Evolutionary conservation across 495 filamentous ascomycete species (phyloP).

Genomic region (Tuber brumale): DNA sequence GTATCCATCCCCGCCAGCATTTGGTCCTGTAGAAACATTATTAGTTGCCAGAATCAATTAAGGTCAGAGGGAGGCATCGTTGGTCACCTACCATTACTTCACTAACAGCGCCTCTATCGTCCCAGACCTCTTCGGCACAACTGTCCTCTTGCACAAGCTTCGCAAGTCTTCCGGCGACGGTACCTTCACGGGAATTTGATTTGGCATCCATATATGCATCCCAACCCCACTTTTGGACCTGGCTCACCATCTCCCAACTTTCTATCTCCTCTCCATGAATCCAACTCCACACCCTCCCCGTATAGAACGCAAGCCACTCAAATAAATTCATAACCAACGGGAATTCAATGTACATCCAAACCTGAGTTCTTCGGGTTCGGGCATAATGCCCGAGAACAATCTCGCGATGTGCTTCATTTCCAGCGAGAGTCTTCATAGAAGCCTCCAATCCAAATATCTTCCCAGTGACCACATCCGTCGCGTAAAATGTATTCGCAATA

Average conservation of each 20-base stretch:
- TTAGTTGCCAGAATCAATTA: neutral
- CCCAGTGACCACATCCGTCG: constrained; percentile 11
- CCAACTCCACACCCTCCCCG: neutral
- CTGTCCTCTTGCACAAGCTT: neutral
- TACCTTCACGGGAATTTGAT: neutral
- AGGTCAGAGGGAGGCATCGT: neutral
- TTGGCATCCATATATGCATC: constrained; percentile 10
- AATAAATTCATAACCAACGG: constrained; percentile 4
- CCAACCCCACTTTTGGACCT: constrained; percentile 9
- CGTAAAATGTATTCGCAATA: constrained; percentile 19
- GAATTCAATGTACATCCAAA: constrained; percentile 9
- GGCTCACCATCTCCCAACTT: neutral
- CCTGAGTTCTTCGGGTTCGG: constrained; percentile 2
- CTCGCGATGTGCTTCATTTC: constrained; percentile 9
- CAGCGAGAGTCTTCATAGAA: constrained; percentile 9
- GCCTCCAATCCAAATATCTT: constrained; percentile 17
- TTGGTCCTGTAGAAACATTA: constrained; percentile 7
- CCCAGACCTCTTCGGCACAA: neutral
- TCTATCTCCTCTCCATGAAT: neutral
- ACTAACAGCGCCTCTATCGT: constrained; percentile 3
- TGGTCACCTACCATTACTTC: constrained; percentile 10
- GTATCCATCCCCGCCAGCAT: constrained; percentile 19
- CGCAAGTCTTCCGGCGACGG: constrained; percentile 9
- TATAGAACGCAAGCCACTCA: neutral
- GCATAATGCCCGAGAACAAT: constrained; percentile 8